phyloP scores from a whole-genome alignment of 306 rosid genomes.

The Rosa rugosa region DNA sequence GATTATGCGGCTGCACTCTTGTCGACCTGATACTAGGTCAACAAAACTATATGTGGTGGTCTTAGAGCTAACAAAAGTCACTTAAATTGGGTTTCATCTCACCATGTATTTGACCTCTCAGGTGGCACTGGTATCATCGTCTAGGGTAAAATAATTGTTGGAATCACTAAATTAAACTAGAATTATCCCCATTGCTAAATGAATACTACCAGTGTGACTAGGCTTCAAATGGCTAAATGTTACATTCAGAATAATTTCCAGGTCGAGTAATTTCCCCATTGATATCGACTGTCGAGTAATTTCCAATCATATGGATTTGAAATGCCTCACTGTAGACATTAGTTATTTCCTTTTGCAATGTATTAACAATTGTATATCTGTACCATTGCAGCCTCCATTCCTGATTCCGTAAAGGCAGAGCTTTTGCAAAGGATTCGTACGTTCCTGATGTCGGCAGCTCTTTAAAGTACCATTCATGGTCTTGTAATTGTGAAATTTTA shows the following conservation, averaged over 20 bases:
- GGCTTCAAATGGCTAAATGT: not conserved
- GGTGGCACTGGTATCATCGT: not conserved
- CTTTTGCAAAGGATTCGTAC: slow-evolving; percentile 75
- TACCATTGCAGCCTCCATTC: slow-evolving; percentile 65
- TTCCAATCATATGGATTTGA: not conserved
- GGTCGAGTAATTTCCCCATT: too few relatives aligned
- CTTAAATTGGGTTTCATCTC: not conserved
- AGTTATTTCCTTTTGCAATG: not conserved
- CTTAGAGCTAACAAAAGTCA: not conserved
- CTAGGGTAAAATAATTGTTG: not conserved
- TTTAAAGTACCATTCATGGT: slow-evolving; percentile 26
- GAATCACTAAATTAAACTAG: not conserved
- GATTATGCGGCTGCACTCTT: not conserved
- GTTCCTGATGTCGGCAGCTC: slow-evolving; percentile 65
- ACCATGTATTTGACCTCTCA: not conserved
- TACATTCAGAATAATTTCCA: not conserved
- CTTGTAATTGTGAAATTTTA: not conserved
- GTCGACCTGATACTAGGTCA: not conserved
- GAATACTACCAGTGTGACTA: not conserved
- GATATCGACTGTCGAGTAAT: not conserved
- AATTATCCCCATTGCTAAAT: not conserved
- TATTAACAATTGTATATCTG: not conserved
- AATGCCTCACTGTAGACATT: not conserved
- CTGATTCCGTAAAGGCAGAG: slow-evolving; percentile 84
- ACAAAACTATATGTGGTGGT: not conserved